These are phyloP conservation scores for Suillus lakei DNA, from an alignment of 768 basidiomycete genomes.

Conservation along the genomic window DNA sequence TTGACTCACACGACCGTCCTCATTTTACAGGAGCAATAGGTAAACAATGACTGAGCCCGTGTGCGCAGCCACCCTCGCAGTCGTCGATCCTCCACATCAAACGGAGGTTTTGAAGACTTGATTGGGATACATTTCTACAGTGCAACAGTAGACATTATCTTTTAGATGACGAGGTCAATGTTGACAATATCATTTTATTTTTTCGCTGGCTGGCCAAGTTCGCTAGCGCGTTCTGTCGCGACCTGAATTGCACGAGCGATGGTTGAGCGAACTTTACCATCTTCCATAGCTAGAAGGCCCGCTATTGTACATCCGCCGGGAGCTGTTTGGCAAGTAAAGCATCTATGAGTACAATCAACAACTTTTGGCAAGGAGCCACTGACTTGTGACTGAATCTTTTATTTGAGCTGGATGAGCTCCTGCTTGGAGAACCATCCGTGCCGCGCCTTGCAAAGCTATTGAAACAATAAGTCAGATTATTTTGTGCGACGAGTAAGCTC, in stretches of 20 bases:
- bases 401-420: constrained; percentile 95
- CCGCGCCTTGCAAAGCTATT: constrained; percentile 92
- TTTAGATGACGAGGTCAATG: not conserved
- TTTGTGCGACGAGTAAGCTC: constrained; percentile 30
- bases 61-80: constrained; percentile 37
- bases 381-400: constrained; percentile 97
- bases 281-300: constrained; percentile 93
- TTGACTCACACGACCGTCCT: constrained; percentile 78
- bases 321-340: constrained; percentile 52
- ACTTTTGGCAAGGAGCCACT: constrained; percentile 32
- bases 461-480: not conserved
- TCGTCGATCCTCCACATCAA: constrained; percentile 36
- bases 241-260: constrained; percentile 95
- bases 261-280: constrained; percentile 90
- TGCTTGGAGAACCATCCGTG: constrained; percentile 89
- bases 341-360: constrained; percentile 6
- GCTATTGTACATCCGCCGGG: constrained; percentile 99
- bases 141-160: not conserved
- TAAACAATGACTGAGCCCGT: constrained; percentile 27
- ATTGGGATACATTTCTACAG: constrained; percentile 31
- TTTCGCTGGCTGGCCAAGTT: constrained; percentile 75
- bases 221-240: constrained; percentile 87
- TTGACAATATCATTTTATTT: constrained; percentile 36
- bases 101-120: constrained; percentile 40
- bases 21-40: constrained; percentile 95